Conservation (phyloP, 148 eudicot species). For the Rhododendron molle region DNA sequence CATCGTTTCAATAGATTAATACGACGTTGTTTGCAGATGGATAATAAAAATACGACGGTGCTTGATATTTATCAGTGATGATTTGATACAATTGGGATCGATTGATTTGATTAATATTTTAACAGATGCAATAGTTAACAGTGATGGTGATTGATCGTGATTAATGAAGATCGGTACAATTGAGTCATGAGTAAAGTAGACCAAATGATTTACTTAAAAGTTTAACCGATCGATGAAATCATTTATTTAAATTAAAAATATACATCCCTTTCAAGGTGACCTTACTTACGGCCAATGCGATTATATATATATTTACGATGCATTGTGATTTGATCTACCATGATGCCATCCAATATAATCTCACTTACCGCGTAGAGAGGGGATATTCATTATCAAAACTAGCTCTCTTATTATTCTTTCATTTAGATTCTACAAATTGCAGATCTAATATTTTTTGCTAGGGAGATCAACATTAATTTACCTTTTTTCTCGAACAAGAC, state of each 20-base stretch:
- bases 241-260: background rate
- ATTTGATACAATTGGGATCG: background rate
- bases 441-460: too few relatives aligned
- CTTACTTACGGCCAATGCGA: background rate
- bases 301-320: too few relatives aligned
- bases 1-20: background rate
- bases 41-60: background rate
- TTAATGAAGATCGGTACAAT: background rate
- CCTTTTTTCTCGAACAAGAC: too few relatives aligned
- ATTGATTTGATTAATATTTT: background rate
- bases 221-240: background rate
- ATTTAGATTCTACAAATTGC: too few relatives aligned
- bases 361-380: too few relatives aligned
- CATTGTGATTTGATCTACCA: too few relatives aligned
- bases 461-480: too few relatives aligned
- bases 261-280: background rate
- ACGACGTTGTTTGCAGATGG: background rate
- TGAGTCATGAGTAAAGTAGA: background rate
- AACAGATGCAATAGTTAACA: background rate
- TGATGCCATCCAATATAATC: too few relatives aligned
- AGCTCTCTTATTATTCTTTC: too few relatives aligned
- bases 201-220: background rate
- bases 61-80: background rate
- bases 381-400: too few relatives aligned
- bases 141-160: background rate